Evolutionary conservation across 441 rosid species (phyloP).

Genomic region (Pelargonium cotyledonis): DNA sequence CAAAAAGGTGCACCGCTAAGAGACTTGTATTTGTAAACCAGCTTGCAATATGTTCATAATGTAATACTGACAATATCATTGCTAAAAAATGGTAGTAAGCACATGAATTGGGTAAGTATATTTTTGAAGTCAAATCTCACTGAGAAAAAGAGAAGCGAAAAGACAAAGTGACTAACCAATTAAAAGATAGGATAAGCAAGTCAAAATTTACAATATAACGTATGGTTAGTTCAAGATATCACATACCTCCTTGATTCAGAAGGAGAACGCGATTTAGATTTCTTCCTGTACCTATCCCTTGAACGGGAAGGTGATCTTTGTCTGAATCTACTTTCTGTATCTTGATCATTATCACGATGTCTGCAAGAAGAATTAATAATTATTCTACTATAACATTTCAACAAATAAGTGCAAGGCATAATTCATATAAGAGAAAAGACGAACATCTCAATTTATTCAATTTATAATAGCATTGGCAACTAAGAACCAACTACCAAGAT

Average conservation of each 20-base stretch:
- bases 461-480: not conserved
- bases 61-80: not conserved
- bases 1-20: not conserved
- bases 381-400: not conserved
- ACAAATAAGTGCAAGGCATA: not conserved
- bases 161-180: not conserved
- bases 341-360: conserved; percentile 17
- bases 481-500: not conserved
- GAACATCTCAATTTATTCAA: not conserved
- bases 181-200: not conserved
- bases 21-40: not conserved
- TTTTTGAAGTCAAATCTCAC: not conserved
- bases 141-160: not conserved
- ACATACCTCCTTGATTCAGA: conserved; percentile 25
- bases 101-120: not conserved
- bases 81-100: not conserved
- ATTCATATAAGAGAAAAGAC: not conserved
- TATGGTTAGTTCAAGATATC: not conserved
- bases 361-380: not conserved
- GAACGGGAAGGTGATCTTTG: conserved; percentile 22
- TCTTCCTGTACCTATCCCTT: conserved; percentile 16
- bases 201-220: not conserved
- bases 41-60: not conserved
- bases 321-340: conserved; percentile 23
- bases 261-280: conserved; percentile 23